Evolutionary conservation across 2,329 filamentous ascomycete species (phyloP), one percentile per base, ranked within the genome.

Genomic region (Monilinia laxa): DNA sequence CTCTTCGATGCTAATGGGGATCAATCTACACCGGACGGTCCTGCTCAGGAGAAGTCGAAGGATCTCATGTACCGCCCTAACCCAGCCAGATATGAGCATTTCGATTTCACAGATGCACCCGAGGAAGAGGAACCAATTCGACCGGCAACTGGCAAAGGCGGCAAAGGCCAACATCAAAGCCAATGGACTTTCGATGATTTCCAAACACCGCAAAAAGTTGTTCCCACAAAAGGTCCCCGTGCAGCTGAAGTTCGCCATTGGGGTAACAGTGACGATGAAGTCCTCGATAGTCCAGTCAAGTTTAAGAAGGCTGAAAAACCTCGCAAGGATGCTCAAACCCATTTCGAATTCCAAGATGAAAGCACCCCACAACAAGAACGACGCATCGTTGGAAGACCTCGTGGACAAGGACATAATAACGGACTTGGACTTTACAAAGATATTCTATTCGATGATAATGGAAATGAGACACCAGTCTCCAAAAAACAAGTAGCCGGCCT

Each of bases 171-270:
- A 80, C 88, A 92, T 76, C 81, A 83, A 68, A 87, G 87, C 70
- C 89, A 91, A 69, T 97, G 94, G 93, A 87, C 87, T 59, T 98
- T 98, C 78, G 87, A 92, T 69, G 93, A 97, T 79, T 96, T 96
- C 73, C 81, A 82, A 20, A 97, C 93, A 0, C 94, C 94, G 0
- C 85, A 89, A 71, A 97, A 96, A 82, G 71, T 79, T 35, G 81
- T 86, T 58, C 82, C 84, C 5, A 80, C 83, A 56, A 90, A 89
- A 77, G 77, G 84, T 28, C 75, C 82, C 84, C 88, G 68, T 81
- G 84, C 51, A 86, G 92, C 75, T 62, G 88, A 95, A 69, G 84
- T 88, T 68, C 89, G 91, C 65, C 90, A 95, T 77, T 96, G 91
- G 87, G 90, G 89, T 72, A 87, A 89, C 58, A 89, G 93, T 68